Percentiles rank a stretch among this genome's conserved stretches.
phyloP scores from a whole-genome alignment of 176 grass and related monocot genomes.

The Raddia guianensis region DNA sequence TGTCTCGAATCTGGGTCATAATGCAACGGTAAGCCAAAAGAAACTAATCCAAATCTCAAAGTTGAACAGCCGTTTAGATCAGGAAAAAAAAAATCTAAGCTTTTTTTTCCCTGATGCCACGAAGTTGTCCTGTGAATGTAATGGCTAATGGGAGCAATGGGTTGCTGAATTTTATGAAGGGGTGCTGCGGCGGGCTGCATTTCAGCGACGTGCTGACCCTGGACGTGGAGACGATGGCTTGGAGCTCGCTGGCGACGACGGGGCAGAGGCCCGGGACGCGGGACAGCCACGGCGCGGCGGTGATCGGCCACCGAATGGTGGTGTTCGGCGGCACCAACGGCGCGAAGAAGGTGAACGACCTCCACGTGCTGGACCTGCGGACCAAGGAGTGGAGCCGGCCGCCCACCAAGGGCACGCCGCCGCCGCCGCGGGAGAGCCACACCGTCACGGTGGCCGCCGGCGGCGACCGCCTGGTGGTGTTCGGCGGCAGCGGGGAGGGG shows the following conservation, averaged over 20 bases:
- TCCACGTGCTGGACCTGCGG: constrained; percentile 75
- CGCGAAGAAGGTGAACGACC: constrained; percentile 88
- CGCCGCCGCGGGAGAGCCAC: constrained; percentile 86
- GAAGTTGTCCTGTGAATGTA: not conserved
- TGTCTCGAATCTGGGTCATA: too few species aligned
- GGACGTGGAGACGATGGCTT: constrained; percentile 82
- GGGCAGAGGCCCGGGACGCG: constrained; percentile 80
- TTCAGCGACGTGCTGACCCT: constrained; percentile 87
- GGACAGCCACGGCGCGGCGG: constrained; percentile 72
- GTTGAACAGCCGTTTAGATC: too few species aligned
- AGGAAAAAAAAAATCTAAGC: too few species aligned
- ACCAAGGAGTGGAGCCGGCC: constrained; percentile 84
- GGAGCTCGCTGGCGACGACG: constrained; percentile 75
- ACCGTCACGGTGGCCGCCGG: constrained; percentile 56
- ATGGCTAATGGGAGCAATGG: not conserved
- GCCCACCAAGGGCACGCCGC: constrained; percentile 61
- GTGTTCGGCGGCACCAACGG: constrained; percentile 92
- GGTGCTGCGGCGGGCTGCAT: constrained; percentile 94
- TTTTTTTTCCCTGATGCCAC: not conserved
- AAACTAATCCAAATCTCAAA: too few species aligned
- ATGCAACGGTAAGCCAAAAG: too few species aligned
- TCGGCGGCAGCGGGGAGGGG: constrained; percentile 91
- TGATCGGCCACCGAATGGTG: constrained; percentile 84
- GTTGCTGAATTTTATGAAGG: constrained; percentile 36
- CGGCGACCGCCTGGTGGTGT: constrained; percentile 67